Conservation (phyloP, 352 stramenopile genomes). For the Phytophthora foliorum region DNA sequence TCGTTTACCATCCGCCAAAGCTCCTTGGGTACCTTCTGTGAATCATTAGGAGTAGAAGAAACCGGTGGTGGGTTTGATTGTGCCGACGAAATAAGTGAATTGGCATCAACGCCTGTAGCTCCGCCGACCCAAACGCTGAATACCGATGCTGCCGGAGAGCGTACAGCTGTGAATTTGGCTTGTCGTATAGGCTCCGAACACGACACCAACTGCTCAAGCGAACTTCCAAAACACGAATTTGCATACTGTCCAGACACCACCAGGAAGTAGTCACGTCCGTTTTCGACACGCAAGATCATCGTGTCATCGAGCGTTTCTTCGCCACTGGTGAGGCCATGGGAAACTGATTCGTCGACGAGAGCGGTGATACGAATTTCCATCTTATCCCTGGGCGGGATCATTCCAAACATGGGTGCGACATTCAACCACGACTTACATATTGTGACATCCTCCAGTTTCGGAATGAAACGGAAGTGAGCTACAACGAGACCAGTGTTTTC, state of each 20-base stretch:
- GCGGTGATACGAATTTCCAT: conserved; percentile 93
- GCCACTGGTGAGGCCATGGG: conserved; percentile 90
- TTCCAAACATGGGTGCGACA: conserved; percentile 89
- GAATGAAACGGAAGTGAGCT: conserved; percentile 95
- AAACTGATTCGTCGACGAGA: conserved; percentile 90
- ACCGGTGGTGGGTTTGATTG: conserved; percentile 49
- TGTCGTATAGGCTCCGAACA: conserved; percentile 90
- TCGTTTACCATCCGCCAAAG: conserved; percentile 98
- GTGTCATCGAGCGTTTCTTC: conserved; percentile 96
- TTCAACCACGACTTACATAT: conserved; percentile 95
- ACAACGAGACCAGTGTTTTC: conserved; percentile 95
- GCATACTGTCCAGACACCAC: conserved; percentile 94
- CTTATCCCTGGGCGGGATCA: conserved; percentile 85
- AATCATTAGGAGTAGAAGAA: conserved; percentile 22
- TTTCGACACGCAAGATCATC: conserved; percentile 97
- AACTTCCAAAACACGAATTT: conserved; percentile 95
- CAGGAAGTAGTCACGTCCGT: conserved; percentile 97
- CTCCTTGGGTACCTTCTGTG: conserved; percentile 96
- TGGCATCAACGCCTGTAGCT: conserved; percentile 40
- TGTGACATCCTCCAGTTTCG: conserved; percentile 85
- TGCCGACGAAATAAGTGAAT: conserved; percentile 32
- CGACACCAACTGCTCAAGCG: conserved; percentile 95
- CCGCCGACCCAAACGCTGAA: conserved; percentile 58
- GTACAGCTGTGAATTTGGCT: conserved; percentile 39
- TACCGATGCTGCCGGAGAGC: conserved; percentile 42